Evolutionary conservation across 2,329 filamentous ascomycete species (phyloP), one percentile per base, ranked within the genome.

Genomic region (Colletotrichum scovillei): DNA sequence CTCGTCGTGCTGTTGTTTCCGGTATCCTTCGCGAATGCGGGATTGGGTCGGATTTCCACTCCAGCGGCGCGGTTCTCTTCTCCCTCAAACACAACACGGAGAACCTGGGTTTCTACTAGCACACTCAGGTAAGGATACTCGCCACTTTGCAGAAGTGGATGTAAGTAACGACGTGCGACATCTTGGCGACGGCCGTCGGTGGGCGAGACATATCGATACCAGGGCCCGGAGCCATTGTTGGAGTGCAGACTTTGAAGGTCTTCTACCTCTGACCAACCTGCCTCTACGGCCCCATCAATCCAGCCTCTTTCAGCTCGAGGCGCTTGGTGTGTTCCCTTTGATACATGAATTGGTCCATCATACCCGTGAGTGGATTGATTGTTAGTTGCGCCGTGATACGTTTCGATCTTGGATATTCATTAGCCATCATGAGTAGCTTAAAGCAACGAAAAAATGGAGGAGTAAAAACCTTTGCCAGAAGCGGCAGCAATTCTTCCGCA

Each of bases 321-420:
- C 5, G 79, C 80, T 49, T 80, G 76, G 75, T 82, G 87, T 0
- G 84, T 85, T 58, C 88, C 86, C 55, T 83, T 82, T 1, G 84
- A 86, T 24, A 90, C 79, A 59, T 87, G 79, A 42, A 89, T 82
- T 0, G 87, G 88, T 0, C 88, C 88, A 52, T 84, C 79, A 57
- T 83, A 77, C 3, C 88, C 88, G 74, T 90, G 88, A 2, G 74
- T 75, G 4, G 68, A 67, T 12, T 79, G 79, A 46, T 82, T 81
- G 2, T 81, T 78, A 68, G 83, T 86, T 22, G 80, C 78, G 8
- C 84, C 85, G 65, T 85, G 82, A 73, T 86, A 89, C 0, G 84
- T 88, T 77, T 89, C 87, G 14, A 87, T 78, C 83, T 85, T 66
- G 59, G 38, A 57, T 24, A 30, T 7, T 12, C 16, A 42, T 66